Percentiles rank a stretch among this genome's conserved stretches.
Conservation (phyloP, 1,139 yeast species). For the Chernovozyma sophiae-reginae region DNA sequence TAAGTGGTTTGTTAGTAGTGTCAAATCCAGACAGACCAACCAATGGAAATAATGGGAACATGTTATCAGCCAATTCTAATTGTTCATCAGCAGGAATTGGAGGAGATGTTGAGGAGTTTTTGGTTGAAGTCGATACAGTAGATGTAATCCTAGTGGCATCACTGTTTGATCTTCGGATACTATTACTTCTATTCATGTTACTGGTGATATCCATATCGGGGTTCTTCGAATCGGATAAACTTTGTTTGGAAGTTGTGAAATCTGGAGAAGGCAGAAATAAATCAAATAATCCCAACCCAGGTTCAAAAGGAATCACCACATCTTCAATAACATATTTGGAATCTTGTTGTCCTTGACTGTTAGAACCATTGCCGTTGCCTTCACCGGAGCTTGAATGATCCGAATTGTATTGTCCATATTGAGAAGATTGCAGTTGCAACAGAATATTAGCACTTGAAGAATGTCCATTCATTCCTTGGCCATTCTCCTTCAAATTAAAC, state of each 20-base stretch:
- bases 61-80: constrained; percentile 15
- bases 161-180: background rate
- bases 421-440: background rate
- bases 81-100: background rate
- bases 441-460: background rate
- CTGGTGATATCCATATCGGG: background rate
- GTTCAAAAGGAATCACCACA: constrained; percentile 28
- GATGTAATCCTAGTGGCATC: background rate
- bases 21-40: constrained; percentile 46
- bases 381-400: constrained; percentile 1
- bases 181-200: background rate
- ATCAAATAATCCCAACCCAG: constrained; percentile 25
- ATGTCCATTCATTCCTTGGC: background rate
- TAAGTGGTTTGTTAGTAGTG: constrained; percentile 9
- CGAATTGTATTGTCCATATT: background rate
- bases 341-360: constrained; percentile 2
- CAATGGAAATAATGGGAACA: constrained; percentile 52
- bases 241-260: constrained; percentile 6
- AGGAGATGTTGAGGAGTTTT: background rate
- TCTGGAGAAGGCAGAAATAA: constrained; percentile 17
- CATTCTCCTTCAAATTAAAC: background rate
- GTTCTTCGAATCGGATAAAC: background rate
- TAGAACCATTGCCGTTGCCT: background rate
- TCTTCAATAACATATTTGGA: constrained; percentile 32
- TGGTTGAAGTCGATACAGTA: background rate